phyloP scores from a whole-genome alignment of 805 yeast genomes.

The Jamesozyma spencerorum region DNA sequence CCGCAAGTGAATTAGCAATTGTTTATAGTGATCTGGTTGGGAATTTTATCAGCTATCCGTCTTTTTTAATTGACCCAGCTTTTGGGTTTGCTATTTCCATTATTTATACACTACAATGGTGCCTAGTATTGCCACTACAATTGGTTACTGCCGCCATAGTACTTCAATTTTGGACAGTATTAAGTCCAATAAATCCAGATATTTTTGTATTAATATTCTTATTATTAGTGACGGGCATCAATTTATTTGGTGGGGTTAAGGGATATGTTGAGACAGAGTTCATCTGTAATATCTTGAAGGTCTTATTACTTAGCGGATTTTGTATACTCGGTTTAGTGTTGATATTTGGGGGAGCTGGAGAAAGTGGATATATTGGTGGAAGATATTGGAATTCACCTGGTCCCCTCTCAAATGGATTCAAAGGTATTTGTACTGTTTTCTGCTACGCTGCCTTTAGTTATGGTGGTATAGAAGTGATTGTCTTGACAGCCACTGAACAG shows the following conservation, averaged over 20 bases:
- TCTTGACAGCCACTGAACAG: constrained; percentile 66
- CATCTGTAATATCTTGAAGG: constrained; percentile 36
- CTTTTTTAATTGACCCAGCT: constrained; percentile 45
- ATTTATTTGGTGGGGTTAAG: constrained; percentile 44
- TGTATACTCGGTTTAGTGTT: constrained; percentile 42
- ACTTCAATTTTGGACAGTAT: constrained; percentile 37
- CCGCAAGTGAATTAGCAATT: constrained; percentile 55
- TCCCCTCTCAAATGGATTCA: constrained; percentile 44
- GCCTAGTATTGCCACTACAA: constrained; percentile 45
- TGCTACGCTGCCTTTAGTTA: constrained; percentile 68
- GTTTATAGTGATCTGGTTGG: constrained; percentile 49
- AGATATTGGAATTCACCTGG: constrained; percentile 45
- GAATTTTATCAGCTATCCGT: constrained; percentile 50
- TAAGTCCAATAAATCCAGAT: constrained; percentile 15
- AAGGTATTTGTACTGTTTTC: constrained; percentile 55
- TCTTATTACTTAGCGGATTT: constrained; percentile 38
- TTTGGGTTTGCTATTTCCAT: constrained; percentile 57
- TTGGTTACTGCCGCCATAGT: constrained; percentile 48
- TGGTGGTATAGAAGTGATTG: constrained; percentile 60
- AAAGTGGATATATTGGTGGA: constrained; percentile 32
- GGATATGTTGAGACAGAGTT: constrained; percentile 51
- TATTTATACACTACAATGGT: constrained; percentile 49
- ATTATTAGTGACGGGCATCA: constrained; percentile 35
- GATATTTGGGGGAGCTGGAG: constrained; percentile 39
- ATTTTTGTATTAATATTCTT: constrained; percentile 23